phyloP scores from a whole-genome alignment of 148 eudicot species.

The Drosera capensis region DNA sequence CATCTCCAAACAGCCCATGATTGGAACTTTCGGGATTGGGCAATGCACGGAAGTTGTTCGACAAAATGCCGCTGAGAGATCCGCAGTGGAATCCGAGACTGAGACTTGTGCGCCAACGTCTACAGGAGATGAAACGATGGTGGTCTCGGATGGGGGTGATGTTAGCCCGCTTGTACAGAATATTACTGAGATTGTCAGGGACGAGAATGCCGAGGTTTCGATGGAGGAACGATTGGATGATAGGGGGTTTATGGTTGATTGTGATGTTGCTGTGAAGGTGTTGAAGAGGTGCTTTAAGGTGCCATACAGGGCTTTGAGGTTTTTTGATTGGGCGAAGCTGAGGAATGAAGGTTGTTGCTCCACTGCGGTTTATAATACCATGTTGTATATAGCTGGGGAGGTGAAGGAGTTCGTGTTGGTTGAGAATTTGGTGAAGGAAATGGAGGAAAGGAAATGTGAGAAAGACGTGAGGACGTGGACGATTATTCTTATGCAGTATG shows the following conservation, averaged over 20 bases:
- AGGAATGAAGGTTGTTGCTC: constrained; percentile 20
- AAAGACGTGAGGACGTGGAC: constrained; percentile 63
- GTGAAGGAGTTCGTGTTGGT: constrained; percentile 40
- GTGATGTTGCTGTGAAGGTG: constrained; percentile 46
- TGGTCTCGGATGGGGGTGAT: constrained; percentile 13
- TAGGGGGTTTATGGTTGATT: constrained; percentile 18
- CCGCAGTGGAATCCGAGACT: constrained; percentile 9
- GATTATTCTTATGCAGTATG: constrained; percentile 45
- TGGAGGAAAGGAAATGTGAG: constrained; percentile 31
- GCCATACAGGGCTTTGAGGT: constrained; percentile 44
- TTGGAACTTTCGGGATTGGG: constrained; percentile 1
- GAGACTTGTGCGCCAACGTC: constrained; percentile 4
- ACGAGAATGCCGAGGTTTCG: constrained; percentile 14
- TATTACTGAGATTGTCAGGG: constrained; percentile 37
- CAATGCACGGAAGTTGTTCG: constrained; percentile 41
- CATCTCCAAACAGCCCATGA: constrained; percentile 5
- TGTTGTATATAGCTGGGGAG: constrained; percentile 66
- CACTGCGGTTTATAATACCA: constrained; percentile 39
- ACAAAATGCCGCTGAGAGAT: constrained; percentile 33
- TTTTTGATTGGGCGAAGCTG: constrained; percentile 56
- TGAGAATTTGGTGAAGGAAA: constrained; percentile 46
- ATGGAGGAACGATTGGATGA: constrained; percentile 48
- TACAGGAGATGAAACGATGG: constrained; percentile 12
- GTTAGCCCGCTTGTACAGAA: constrained; percentile 34
- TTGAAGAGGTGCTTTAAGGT: constrained; percentile 82